Percentiles rank a stretch among this genome's conserved stretches.
These are phyloP conservation scores for Colletotrichum limetticola DNA, from an alignment of 2,329 filamentous ascomycete genomes.

Conservation along the genomic window DNA sequence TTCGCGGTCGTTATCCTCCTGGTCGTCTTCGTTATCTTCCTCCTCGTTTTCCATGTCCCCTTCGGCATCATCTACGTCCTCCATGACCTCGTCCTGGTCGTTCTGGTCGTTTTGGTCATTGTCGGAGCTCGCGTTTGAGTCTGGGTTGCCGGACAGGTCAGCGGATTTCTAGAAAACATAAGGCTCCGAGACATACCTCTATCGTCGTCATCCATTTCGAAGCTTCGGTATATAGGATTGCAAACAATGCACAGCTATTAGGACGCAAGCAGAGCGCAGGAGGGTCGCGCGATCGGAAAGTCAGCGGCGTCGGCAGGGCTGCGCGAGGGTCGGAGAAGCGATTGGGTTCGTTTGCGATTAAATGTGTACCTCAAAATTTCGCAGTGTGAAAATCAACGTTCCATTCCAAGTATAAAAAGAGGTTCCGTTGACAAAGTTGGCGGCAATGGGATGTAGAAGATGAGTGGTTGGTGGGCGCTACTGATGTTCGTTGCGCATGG, in stretches of 20 bases:
- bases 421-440: not conserved
- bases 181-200: conserved; percentile 36
- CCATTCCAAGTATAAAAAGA: not conserved
- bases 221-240: not conserved
- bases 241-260: not conserved
- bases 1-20: conserved; percentile 50
- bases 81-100: conserved; percentile 67
- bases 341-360: not conserved
- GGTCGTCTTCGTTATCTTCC: conserved; percentile 46
- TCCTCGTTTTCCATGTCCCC: conserved; percentile 47
- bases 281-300: not conserved
- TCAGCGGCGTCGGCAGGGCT: not conserved
- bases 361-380: not conserved
- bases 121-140: conserved; percentile 56
- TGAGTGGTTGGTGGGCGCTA: not conserved
- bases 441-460: not conserved
- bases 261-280: not conserved
- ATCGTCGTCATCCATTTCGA: conserved; percentile 43
- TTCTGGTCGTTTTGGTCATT: conserved; percentile 61
- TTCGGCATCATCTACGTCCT: conserved; percentile 54
- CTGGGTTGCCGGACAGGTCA: conserved; percentile 28
- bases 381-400: not conserved
- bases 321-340: not conserved
- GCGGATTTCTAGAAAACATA: not conserved
- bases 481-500: not conserved